Conservation (phyloP, 176 grass and related monocot species). For the Panicum miliaceum region DNA sequence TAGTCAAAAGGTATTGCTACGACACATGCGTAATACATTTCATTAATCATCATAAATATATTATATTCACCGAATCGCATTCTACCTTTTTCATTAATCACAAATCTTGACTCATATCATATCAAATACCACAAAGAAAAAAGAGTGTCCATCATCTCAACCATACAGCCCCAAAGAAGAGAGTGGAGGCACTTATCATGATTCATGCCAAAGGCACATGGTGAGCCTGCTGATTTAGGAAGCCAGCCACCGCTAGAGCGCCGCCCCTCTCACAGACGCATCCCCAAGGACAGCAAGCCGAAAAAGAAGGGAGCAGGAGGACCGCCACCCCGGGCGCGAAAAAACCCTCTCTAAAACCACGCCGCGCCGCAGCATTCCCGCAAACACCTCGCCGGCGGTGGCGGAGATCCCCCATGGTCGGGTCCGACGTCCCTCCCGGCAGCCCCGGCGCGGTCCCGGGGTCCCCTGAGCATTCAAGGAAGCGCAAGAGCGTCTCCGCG, state of each 20-base stretch:
- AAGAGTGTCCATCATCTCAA: neutral
- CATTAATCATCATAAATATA: neutral
- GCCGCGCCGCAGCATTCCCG: slow-evolving; percentile 44
- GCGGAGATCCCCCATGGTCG: slow-evolving; percentile 33
- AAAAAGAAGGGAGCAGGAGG: neutral
- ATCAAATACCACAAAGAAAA: neutral
- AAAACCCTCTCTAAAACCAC: slow-evolving; percentile 28
- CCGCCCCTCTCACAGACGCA: neutral
- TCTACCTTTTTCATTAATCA: neutral
- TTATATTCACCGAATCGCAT: neutral
- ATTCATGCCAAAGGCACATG: neutral
- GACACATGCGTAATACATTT: neutral
- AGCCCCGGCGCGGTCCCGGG: neutral
- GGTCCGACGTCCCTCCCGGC: slow-evolving; percentile 19
- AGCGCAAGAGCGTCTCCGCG: slow-evolving; percentile 27
- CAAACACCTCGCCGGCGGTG: slow-evolving; percentile 46
- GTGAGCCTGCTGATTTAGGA: slow-evolving; percentile 25
- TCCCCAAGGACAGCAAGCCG: neutral
- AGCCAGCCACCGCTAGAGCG: neutral
- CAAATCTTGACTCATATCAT: neutral
- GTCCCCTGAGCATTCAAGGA: neutral
- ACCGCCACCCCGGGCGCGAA: slow-evolving; percentile 28
- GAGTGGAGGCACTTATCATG: neutral
- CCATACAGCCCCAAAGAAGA: neutral
- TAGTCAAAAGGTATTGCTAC: too few relatives aligned